Percentiles rank a stretch among this genome's conserved stretches.
Evolutionary conservation across 305 asterid genomes (phyloP).

Genomic region (Plantago coronopus): DNA sequence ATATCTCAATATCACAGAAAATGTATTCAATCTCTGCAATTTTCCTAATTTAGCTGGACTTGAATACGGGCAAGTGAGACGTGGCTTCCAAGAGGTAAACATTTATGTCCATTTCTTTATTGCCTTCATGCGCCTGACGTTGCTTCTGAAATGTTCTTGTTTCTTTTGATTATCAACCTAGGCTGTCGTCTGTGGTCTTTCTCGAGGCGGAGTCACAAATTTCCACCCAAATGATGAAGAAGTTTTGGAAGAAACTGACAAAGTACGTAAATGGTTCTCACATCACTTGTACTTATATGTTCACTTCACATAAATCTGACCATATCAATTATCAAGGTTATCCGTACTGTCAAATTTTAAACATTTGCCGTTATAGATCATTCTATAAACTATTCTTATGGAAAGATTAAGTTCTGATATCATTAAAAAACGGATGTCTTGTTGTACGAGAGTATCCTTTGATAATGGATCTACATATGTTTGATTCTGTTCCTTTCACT

Average conservation of each 20-base stretch:
- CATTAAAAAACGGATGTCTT: too few species aligned
- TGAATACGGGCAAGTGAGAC: slow-evolving; percentile 64
- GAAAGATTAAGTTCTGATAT: too few species aligned
- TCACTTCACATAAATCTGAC: not conserved
- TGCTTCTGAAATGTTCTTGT: slow-evolving; percentile 10
- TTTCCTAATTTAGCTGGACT: slow-evolving; percentile 78
- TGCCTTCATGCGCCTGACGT: slow-evolving; percentile 13
- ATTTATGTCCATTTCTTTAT: slow-evolving; percentile 4
- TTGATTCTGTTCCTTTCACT: not conserved
- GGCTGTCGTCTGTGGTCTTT: slow-evolving; percentile 93
- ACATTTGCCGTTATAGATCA: too few species aligned
- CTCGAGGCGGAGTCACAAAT: slow-evolving; percentile 59
- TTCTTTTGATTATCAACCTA: slow-evolving; percentile 30
- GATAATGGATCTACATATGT: not conserved
- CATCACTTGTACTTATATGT: slow-evolving; percentile 11
- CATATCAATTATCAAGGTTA: not conserved
- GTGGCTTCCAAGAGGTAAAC: slow-evolving; percentile 86
- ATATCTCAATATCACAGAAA: slow-evolving; percentile 59
- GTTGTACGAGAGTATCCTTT: not conserved
- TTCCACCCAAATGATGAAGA: slow-evolving; percentile 96
- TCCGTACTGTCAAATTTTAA: not conserved
- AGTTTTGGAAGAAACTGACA: slow-evolving; percentile 59
- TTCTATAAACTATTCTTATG: too few species aligned
- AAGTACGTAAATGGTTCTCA: slow-evolving; percentile 46
- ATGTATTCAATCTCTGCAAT: slow-evolving; percentile 87